Conservation (phyloP, 805 yeast genomes). For the Saccharomycopsis fibuligera region DNA sequence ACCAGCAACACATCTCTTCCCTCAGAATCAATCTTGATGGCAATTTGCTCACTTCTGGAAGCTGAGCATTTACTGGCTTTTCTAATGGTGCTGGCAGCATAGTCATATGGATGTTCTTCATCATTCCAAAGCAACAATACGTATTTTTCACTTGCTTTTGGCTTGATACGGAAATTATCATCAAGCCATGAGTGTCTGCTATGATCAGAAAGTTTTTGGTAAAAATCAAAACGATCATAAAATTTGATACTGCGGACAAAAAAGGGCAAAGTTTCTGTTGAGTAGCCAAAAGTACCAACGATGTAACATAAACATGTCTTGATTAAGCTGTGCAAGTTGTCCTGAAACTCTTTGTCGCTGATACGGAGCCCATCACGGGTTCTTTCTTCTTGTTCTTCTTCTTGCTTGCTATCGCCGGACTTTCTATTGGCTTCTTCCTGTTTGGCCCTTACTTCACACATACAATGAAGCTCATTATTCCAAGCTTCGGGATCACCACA, state of each 20-base stretch:
- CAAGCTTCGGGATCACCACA: constrained; percentile 90
- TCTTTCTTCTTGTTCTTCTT: too few species aligned
- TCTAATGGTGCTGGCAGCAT: constrained; percentile 44
- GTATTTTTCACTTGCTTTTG: constrained; percentile 30
- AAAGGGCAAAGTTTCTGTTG: constrained; percentile 11
- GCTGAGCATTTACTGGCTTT: constrained; percentile 13
- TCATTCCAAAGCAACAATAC: constrained; percentile 69
- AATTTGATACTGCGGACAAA: constrained; percentile 2
- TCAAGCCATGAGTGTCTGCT: constrained; percentile 5
- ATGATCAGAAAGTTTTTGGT: background rate
- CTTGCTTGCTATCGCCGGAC: constrained; percentile 22
- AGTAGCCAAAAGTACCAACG: constrained; percentile 22
- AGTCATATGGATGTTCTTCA: constrained; percentile 57
- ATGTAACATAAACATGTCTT: constrained; percentile 28
- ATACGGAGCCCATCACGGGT: constrained; percentile 41
- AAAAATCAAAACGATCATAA: constrained; percentile 14
- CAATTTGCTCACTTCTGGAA: constrained; percentile 30
- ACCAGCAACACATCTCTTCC: constrained; percentile 43
- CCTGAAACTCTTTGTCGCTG: constrained; percentile 51
- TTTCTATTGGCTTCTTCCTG: too few species aligned
- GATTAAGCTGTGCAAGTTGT: constrained; percentile 42
- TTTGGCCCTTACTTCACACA: constrained; percentile 1
- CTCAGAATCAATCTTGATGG: constrained; percentile 40
- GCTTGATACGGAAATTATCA: constrained; percentile 8
- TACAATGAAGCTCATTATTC: constrained; percentile 36